Evolutionary conservation across 108 stramenopile genomes (phyloP), one percentile per base, ranked within the genome.

Genomic region (Nitzschia sp.): DNA sequence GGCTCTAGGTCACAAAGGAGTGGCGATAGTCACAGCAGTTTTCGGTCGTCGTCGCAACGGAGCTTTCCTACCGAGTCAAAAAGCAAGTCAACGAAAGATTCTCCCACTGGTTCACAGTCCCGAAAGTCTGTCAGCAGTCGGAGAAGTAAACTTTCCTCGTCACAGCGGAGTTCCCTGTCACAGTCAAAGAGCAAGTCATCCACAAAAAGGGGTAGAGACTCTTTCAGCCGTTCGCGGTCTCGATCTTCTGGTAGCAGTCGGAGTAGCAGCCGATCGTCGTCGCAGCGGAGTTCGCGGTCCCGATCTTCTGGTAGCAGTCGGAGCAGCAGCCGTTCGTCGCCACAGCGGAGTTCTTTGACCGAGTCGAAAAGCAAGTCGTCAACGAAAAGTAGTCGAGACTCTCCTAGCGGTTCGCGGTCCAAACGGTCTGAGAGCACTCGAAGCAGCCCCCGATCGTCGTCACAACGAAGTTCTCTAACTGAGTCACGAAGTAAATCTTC

Each of bases 331-430:
- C 9, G 9, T 42, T 13, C 18, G 21, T 51, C 49, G n/a, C 21
- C 49, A 4, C 49, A 51, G 49, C 49, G 49, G 49, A 51, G 49
- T 51, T 51, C 49, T 17, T 51, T 51, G 4, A 23, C 19, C 18
- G 49, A 19, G 21, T n/a, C 49, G 8, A 8, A 19, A 51, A 51
- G 21, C 49, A 51, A 51, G 21, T 51, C 49, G 4, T 51, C 49
- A 19, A 5, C 8, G n/a, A 8, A 4, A 8, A 51, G 49, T 51
- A 19, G 21, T n/a, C 8, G 21, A 23, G 21, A 51, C n/a, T 19
- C 17, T 51, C 38, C 38, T 6, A 42, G 38, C 38, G n/a, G n/a
- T 42, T 42, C 13, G 38, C 6, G 38, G 38, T 9, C 6, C 9
- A 42, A 13, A 42, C 38, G 13, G 6, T 42, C 38, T 6, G 38